Percentiles rank a stretch among this genome's conserved stretches.
These are phyloP conservation scores for Danielia oregonensis DNA, from an alignment of 805 yeast genomes.

Conservation along the genomic window DNA sequence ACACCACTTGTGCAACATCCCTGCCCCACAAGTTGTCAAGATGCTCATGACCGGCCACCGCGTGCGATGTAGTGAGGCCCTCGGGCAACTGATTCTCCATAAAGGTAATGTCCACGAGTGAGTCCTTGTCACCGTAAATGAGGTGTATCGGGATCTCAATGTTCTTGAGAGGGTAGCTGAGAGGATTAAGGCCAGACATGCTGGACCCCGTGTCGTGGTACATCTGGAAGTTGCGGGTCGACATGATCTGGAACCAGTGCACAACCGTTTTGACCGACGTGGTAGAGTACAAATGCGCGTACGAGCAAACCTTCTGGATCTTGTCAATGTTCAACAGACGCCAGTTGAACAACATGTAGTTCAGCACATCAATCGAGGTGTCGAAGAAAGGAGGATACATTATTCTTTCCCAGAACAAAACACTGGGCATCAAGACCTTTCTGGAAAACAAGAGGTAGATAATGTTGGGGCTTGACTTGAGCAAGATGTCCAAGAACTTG, in stretches of 20 bases:
- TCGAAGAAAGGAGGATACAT: conserved; percentile 76
- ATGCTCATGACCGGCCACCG: conserved; percentile 77
- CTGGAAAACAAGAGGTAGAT: conserved; percentile 71
- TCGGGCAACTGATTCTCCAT: conserved; percentile 68
- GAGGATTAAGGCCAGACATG: conserved; percentile 28
- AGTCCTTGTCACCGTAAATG: conserved; percentile 76
- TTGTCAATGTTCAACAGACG: conserved; percentile 62
- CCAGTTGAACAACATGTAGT: conserved; percentile 77
- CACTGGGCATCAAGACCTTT: conserved; percentile 69
- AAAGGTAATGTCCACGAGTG: conserved; percentile 79
- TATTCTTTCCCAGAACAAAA: conserved; percentile 73
- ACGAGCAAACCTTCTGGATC: conserved; percentile 73
- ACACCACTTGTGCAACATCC: conserved; percentile 43
- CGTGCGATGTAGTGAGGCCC: conserved; percentile 45
- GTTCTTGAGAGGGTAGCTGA: conserved; percentile 37
- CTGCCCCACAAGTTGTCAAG: conserved; percentile 88
- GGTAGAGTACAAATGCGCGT: conserved; percentile 84
- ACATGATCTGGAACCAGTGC: conserved; percentile 52
- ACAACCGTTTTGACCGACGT: conserved; percentile 86
- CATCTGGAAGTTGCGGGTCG: conserved; percentile 66
- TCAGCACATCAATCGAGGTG: conserved; percentile 66
- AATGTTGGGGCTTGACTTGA: conserved; percentile 71
- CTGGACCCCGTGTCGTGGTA: conserved; percentile 54
- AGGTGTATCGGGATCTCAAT: conserved; percentile 64
- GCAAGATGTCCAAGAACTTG: conserved; percentile 67